Evolutionary conservation across 108 stramenopile species (phyloP), one percentile per base, ranked within the genome.

Genomic region (Phaeodactylum tricornutum): DNA sequence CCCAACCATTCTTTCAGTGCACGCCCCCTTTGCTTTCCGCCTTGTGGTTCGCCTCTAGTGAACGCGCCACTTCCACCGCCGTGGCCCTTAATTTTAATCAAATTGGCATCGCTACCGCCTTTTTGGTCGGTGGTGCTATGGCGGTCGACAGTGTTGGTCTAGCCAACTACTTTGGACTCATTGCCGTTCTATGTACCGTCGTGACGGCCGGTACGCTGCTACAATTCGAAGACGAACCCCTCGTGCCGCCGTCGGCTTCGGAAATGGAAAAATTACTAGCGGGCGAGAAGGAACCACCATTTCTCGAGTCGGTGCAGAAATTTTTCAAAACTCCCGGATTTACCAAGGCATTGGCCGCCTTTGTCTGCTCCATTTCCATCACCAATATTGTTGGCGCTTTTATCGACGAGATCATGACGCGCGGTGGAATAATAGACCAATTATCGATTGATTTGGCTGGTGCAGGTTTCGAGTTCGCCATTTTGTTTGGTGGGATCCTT

Each of bases 361-460:
- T 86, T 53, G 67, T 91, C 29, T 81, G 81, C 43, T 70, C 67
- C 24, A 91, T 91, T 42, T 61, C 71, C 20, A 79, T 91, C 24
- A 91, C 89, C 22, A 91, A 91, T 42, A 70, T 91, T 43, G 82
- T 91, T 14, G 87, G 87, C 5, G 73, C 91, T 14, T 92, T 92
- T 53, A 84, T 88, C 37, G 86, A 82, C 47, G 91, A 92, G 20
- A 77, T 92, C n/a, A 80, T 92, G 85, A 62, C 71, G 39, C 59
- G 78, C 4, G 90, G 90, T 2, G 85, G 90, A 16, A 62, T 92
- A 4, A 81, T 73, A 8, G 69, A 77, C 27, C 83, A 84, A 53
- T 61, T 82, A 29, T 66, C 79, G 6, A 61, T 92, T 26, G 84
- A 81, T 59, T 67, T 84, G 51, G 85, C 90, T 20, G 90, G 90